Base-by-base conservation (phyloP, 306 rosid species). In the Comarum palustre region DNA sequence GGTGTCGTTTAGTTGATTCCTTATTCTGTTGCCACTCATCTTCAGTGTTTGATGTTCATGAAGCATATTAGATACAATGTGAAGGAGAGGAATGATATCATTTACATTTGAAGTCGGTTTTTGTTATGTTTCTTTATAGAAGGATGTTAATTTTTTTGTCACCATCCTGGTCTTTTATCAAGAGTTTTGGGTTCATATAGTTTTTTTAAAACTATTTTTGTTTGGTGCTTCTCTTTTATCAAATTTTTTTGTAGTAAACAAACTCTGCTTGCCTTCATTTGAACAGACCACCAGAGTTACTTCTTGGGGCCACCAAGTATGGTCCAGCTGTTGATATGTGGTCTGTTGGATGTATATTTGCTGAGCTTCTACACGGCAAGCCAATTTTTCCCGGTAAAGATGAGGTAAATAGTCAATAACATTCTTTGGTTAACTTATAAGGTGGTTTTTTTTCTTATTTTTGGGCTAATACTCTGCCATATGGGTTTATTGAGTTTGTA, bases 291-390 rank as follows among this genome's bases (percentile, higher is more conserved):
- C 88, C 88, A 24, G 88, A 84, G 76, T 75, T 84, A 81, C 83
- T 84, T 50, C 83, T 84, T 69, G 88, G 88, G 60, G 75, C 88
- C 42, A 84, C 88, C 62, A 84, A 78, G 73, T 84, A 84, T 51
- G 88, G 88, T 63, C 88, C 88, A 43, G 88, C 88, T 38, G 85
- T 84, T 47, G 88, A 84, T 54, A 84, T 84, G 88, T 84, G 88
- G 88, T 84, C 88, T 29, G 88, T 84, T 78, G 88, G 88, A 32
- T 81, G 85, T 58, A 81, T 84, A 34, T 84, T 84, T 84, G 88
- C 88, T 34, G 88, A 84, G 43, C 88, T 84, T 72, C 81, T 84
- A n/a, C 88, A 84, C 55, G 88, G 88, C 67, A 84, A 84, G 71
- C 88, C 88, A 68, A 84, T 84, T 73, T 84, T 84, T 61, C 88